Base-by-base conservation (phyloP, 495 filamentous ascomycete genomes). In the Aspergillus biplanus region DNA sequence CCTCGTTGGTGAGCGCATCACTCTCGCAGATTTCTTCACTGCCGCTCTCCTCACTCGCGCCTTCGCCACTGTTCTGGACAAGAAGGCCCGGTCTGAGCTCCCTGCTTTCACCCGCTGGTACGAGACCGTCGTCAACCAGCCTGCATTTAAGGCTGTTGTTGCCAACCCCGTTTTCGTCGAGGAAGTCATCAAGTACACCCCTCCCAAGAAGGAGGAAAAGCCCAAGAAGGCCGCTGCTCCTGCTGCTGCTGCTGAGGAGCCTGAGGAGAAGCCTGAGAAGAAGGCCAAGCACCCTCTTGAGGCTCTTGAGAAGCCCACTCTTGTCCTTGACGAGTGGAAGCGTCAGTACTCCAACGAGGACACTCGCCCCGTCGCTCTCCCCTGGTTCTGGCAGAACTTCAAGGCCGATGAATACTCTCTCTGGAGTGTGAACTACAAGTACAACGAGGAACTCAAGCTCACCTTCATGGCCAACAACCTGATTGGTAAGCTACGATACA, bases 391-490 rank as follows among this genome's bases (percentile, higher is more conserved):
- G 93, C 86, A 97, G 83, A 89, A 96, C 73, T 86, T 85, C 79
- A 93, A 93, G 63, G 85, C 93, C 71, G 89, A 91, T 59, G 96
- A 98, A 80, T 98, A 95, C 86, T 96, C 92, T 42, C 78, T 99
- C 69, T 99, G 92, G 92, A 86, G 83, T 73, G 82, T 90, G 63
- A 87, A 90, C 77, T 99, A 97, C 87, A 97, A 96, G 85, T 98
- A 98, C 86, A 94, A 97, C 80, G 87, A 96, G 56, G 95, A 99
- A 87, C 87, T 99, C 69, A 97, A 92, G 70, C 82, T 92, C 73
- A 90, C 90, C 73, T 99, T 99, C 89, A 99, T 99, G 95, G 90
- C 92, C 64, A 91, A 88, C 83, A 99, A 99, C 86, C 82, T 97
- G 75, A 94, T 99, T 74, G 86, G 86, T 84, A 71, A 66, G 81